phyloP scores from a whole-genome alignment of 192 early-diverging fungal genomes.

The Geranomyces variabilis region DNA sequence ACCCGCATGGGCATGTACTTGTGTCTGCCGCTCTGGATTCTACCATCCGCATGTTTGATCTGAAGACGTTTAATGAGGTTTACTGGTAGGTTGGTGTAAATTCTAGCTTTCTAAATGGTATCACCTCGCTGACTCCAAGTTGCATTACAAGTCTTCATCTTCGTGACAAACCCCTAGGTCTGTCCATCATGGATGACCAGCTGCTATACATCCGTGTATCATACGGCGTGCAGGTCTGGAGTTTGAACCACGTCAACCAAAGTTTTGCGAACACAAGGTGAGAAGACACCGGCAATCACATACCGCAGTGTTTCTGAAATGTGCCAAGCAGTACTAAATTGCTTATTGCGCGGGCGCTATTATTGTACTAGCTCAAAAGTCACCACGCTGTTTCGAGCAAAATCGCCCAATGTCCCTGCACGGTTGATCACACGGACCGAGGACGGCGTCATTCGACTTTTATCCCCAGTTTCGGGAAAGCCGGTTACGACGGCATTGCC shows the following conservation, averaged over 20 bases:
- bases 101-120: not conserved
- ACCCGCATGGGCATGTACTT: slow-evolving; percentile 46
- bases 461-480: slow-evolving; percentile 49
- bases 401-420: slow-evolving; percentile 27
- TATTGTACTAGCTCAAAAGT: slow-evolving; percentile 35
- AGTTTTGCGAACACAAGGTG: slow-evolving; percentile 53
- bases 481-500: slow-evolving; percentile 55
- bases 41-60: slow-evolving; percentile 51
- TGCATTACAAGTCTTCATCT: slow-evolving; percentile 48
- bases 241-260: slow-evolving; percentile 53
- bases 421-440: slow-evolving; percentile 46
- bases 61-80: slow-evolving; percentile 54
- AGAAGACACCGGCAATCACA: not conserved
- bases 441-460: slow-evolving; percentile 53
- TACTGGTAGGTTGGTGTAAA: slow-evolving; percentile 42
- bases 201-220: slow-evolving; percentile 40
- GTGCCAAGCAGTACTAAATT: too few species aligned
- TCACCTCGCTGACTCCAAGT: too few species aligned
- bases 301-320: too few species aligned
- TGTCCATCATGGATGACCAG: slow-evolving; percentile 50
- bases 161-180: slow-evolving; percentile 41
- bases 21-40: slow-evolving; percentile 48
- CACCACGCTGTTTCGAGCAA: slow-evolving; percentile 24
- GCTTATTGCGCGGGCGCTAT: too few species aligned
- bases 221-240: slow-evolving; percentile 48